Evolutionary conservation across 2,329 filamentous ascomycete genomes (phyloP).

Genomic region (Penicillium sp.): DNA sequence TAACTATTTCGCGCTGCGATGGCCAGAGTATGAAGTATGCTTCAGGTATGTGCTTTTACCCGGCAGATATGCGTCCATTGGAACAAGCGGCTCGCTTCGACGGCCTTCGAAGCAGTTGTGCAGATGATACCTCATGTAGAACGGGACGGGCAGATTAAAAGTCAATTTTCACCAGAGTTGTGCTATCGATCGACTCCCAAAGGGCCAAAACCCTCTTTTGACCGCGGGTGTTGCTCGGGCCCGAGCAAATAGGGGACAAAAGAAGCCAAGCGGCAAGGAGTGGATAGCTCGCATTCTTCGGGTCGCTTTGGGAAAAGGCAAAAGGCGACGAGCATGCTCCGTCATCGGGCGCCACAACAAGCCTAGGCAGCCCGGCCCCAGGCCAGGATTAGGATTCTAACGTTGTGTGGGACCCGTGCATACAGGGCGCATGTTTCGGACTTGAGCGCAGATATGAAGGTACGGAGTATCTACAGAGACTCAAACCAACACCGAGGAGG

Average conservation of each 20-base stretch:
- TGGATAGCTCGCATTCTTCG: not conserved
- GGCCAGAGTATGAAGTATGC: too few species aligned
- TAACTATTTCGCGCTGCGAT: too few species aligned
- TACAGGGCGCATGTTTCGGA: not conserved
- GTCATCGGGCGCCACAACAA: slow-evolving; percentile 17
- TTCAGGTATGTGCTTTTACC: too few species aligned
- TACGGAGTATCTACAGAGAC: not conserved
- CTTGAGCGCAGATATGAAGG: not conserved
- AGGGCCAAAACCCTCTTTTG: not conserved
- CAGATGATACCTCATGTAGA: not conserved
- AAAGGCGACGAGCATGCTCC: slow-evolving; percentile 12
- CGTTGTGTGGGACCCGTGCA: slow-evolving; percentile 6
- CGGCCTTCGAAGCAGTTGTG: not conserved
- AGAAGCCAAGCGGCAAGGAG: not conserved
- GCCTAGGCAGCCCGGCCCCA: not conserved
- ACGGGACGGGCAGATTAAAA: not conserved
- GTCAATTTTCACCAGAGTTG: not conserved
- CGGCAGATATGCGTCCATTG: too few species aligned
- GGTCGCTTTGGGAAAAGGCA: not conserved
- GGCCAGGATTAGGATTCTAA: slow-evolving; percentile 3
- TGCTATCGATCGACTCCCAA: not conserved
- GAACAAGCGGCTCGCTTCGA: too few species aligned
- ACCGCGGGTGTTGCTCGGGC: slow-evolving; percentile 12
- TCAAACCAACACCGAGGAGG: not conserved
- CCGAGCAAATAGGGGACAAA: slow-evolving; percentile 16